These are phyloP conservation scores for Eragrostis nindensis DNA, from an alignment of 176 grass and related monocot species.

Conservation along the genomic window DNA sequence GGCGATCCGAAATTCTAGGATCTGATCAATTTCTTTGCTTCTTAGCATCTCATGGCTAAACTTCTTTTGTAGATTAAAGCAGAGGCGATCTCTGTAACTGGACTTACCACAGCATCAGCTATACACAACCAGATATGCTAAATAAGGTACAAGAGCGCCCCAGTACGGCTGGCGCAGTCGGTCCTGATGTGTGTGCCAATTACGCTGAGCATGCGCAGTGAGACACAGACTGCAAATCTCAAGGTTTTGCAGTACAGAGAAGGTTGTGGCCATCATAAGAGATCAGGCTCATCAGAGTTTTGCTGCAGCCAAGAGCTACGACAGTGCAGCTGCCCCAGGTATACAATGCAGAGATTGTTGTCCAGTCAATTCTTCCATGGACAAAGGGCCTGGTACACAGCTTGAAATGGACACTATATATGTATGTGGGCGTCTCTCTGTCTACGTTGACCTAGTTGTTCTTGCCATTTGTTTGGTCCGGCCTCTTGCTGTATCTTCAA, in stretches of 20 bases:
- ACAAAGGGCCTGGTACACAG: no score
- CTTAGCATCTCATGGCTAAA: neutral
- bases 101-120: conserved; percentile 26
- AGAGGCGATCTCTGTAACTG: conserved; percentile 32
- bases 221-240: conserved; percentile 38
- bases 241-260: conserved; percentile 36
- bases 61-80: conserved; percentile 40
- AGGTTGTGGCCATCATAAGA: conserved; percentile 34
- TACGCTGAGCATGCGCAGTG: conserved; percentile 23
- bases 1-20: neutral
- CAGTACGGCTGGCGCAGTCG: conserved; percentile 30
- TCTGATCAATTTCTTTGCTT: neutral
- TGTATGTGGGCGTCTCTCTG: no score
- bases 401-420: no score
- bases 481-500: neutral
- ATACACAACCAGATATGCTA: conserved; percentile 41
- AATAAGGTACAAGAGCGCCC: conserved; percentile 45
- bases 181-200: conserved; percentile 34
- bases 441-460: no score
- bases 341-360: conserved; percentile 33
- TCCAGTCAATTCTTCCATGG: conserved; percentile 46
- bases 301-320: no score
- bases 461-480: no score
- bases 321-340: conserved; percentile 45
- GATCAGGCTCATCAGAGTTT: conserved; percentile 24